Evolutionary conservation across 2,329 filamentous ascomycete species (phyloP), one percentile per base, ranked within the genome.

Genomic region (Byssoonygena ceratinophila): DNA sequence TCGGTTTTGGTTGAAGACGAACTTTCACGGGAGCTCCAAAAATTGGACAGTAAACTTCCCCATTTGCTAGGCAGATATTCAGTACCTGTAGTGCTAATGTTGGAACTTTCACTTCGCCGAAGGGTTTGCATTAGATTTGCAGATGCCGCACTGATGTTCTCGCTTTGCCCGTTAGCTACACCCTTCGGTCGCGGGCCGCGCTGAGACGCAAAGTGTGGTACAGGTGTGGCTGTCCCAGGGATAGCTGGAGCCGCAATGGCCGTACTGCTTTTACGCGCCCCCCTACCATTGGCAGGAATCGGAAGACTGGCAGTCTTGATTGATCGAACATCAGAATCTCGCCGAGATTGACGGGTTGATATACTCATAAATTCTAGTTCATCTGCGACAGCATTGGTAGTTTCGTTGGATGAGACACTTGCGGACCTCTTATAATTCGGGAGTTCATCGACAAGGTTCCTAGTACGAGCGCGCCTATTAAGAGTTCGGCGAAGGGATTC

Each of bases 41-140:
- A 71, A 1, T 72, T 72, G 53, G 75, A 79, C 58, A 79, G 74
- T 44, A 81, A 66, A 31, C 73, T 77, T 18, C 76, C 76, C 78
- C 77, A 81, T 31, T 74, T 73, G 52, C 74, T 76, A 46, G 63
- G 61, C 3, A 70, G 70, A 18, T 74, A 73, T 20, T 74, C 68
- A 49, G 70, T 74, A 53, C 71, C 74, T 45, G 69, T 65, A 46
- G 68, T 68, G 55, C 70, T 73, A 9, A 66, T 61, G 36, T 71
- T 68, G 6, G 73, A 75, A 50, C 71, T 79, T 53, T 76, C 72
- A 52, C 74, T 77, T 59, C 77, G 69, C 49, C 75, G 72, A 46
- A 81, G 61, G 27, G 72, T 78, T 51, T 75, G 72, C 55, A 78
- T 69, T 23, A 81, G 60, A 53, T 76, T 80, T 41, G 74, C 71